Evolutionary conservation across 2,329 filamentous ascomycete species (phyloP), one percentile per base, ranked within the genome.

Genomic region (Knufia fluminis): DNA sequence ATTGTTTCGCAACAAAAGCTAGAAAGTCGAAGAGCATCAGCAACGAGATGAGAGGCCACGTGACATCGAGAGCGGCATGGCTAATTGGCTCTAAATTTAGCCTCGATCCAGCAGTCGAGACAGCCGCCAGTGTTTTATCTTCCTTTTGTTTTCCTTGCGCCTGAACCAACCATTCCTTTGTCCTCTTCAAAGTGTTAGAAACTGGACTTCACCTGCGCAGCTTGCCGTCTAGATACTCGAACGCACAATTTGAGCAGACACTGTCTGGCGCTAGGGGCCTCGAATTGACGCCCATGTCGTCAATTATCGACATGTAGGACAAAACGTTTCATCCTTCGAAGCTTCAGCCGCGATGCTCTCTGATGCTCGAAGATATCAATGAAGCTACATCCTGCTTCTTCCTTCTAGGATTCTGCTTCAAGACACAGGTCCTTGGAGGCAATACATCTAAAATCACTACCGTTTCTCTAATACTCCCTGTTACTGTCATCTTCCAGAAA

Each of bases 151-250:
- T 47, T 41, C 31, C 41, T 52, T 20, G 12, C 24, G 22, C 31
- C 24, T 35, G 9, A 36, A 24, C 52, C 52, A 54, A 54, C 52
- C 50, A 46, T 38, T 46, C 12, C 16, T 46, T 23, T 46, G 43
- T 24, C 31, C 23, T 4, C 3, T 23, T 10, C 7, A 17, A 22
- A 35, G 4, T 36, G 31, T 35, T 33, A 19, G 14, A 35, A 36
- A 46, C 17, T 8, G 16, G 22, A 36, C 32, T 16, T 24, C 3
- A 24, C 17, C 14, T 28, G 14, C 19, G 43, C 43, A 23, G 12
- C 17, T n/a, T 17, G 22, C n/a, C n/a, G 4, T 23, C 31, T 36
- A 12, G 31, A 42, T 17, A n/a, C n/a, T 20, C 20, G 12, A 42
- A 8, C 3, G 3, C 10, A 16, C 20, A 24, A 26, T 42, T 26